These are phyloP conservation scores for Stagonosporopsis vannaccii DNA, from an alignment of 2,329 filamentous ascomycete species.

Conservation along the genomic window DNA sequence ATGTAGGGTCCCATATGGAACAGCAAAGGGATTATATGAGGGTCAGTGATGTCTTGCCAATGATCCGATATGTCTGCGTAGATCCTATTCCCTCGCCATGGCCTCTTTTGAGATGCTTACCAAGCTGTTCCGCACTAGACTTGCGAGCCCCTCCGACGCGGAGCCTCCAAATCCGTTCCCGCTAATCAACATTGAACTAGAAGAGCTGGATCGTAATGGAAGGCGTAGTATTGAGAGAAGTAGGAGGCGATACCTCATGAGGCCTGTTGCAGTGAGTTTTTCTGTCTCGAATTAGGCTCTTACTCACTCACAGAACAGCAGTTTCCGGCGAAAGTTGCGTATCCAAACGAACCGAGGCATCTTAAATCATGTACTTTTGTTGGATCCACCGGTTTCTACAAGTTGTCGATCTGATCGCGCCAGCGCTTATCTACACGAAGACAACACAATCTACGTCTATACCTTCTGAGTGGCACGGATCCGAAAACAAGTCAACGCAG, in stretches of 20 bases:
- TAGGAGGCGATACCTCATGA: neutral
- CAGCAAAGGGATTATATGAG: slow-evolving; percentile 4
- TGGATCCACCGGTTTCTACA: neutral
- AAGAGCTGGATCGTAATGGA: slow-evolving; percentile 7
- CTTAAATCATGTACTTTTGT: neutral
- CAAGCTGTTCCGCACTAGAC: neutral
- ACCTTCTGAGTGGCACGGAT: neutral
- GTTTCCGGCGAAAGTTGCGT: neutral
- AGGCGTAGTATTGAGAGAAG: slow-evolving; percentile 1
- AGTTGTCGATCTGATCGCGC: slow-evolving; percentile 3
- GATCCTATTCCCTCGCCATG: neutral
- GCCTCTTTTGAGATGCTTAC: neutral
- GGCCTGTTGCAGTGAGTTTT: slow-evolving; percentile 4
- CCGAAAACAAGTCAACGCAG: neutral
- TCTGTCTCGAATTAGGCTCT: neutral
- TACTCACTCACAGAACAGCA: neutral
- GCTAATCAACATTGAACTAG: slow-evolving; percentile 11
- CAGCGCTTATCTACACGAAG: neutral
- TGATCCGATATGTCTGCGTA: neutral
- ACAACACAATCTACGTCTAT: neutral
- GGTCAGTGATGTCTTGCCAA: neutral
- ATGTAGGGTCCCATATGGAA: slow-evolving; percentile 3
- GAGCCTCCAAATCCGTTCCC: neutral
- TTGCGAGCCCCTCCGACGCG: neutral
- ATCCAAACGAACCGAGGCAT: neutral